Percentiles rank a stretch among this genome's conserved stretches.
Evolutionary conservation across 257 asterid genomes (phyloP).

Genomic region (Vinca minor): DNA sequence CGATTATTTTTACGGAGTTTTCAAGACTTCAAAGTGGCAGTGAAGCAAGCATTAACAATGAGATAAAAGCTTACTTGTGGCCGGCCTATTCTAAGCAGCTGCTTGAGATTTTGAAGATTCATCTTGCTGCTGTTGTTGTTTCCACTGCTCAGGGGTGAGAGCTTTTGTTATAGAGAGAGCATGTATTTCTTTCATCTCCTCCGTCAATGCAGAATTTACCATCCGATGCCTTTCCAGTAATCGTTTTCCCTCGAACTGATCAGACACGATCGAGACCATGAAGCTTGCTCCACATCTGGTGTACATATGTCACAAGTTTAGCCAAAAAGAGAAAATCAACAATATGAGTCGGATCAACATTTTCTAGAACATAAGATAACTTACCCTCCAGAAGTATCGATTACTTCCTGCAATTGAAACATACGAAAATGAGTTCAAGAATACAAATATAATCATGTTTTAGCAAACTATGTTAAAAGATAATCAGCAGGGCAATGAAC

Average conservation of each 20-base stretch:
- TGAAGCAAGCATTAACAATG: background rate
- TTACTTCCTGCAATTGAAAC: constrained; percentile 48
- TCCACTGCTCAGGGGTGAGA: constrained; percentile 69
- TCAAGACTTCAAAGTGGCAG: too few species aligned
- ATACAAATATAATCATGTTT: background rate
- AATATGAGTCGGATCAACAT: background rate
- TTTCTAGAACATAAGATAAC: constrained; percentile 14
- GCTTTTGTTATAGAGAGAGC: constrained; percentile 89
- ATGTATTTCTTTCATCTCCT: constrained; percentile 76
- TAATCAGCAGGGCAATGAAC: background rate
- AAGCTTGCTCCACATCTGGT: constrained; percentile 81
- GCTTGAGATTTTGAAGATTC: constrained; percentile 44
- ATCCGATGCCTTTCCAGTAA: constrained; percentile 84
- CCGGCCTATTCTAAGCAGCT: constrained; percentile 20
- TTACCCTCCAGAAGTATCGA: constrained; percentile 85
- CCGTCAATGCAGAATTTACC: constrained; percentile 62
- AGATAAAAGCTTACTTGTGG: background rate
- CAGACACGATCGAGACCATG: constrained; percentile 60
- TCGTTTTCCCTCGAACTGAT: constrained; percentile 75
- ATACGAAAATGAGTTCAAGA: background rate
- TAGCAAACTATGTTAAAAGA: background rate
- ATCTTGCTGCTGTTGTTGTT: constrained; percentile 52
- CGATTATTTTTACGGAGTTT: too few species aligned
- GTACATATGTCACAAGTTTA: background rate
- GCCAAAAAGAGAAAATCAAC: too few species aligned